Base-by-base conservation (phyloP, 2,329 filamentous ascomycete species). In the Monilinia polystroma region DNA sequence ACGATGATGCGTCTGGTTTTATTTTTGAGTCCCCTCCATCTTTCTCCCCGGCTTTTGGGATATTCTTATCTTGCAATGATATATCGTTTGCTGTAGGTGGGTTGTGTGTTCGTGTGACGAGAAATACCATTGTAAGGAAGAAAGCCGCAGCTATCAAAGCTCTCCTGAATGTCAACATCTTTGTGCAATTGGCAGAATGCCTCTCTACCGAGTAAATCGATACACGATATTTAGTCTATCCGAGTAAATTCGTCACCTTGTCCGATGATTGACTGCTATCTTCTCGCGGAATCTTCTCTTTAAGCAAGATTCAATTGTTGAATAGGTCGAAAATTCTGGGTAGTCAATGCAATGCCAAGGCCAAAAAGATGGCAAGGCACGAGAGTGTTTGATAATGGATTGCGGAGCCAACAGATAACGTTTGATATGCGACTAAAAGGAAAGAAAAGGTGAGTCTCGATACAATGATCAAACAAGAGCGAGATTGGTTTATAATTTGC, bases 81-180 rank as follows among this genome's bases (percentile, higher is more conserved):
- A 64, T 38, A 47, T 65, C 63, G 23, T 68, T 67, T 20, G 67
- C 54, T 43, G 68, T 56, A 2, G 68, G 56, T 43, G 65, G 53
- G 73, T 72, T 72, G 75, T 89, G 87, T 55, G 86, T 83, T 68
- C 85, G 84, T 68, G 86, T 86, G 71, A 92, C 82, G 70, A 94
- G 80, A 79, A 88, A 87, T 79, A 93, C 82, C 74, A 91, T 81
- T 38, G 86, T 84, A 73, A 94, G 78, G 70, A 93, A 79, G 76
- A 88, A 84, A 73, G 85, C 84, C 58, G 92, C 90, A 66, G 89
- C 84, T 72, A 92, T 80, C 70, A 96, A 78, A 75, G 90, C 90
- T 79, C 90, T 89, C 75, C 88, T 86, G 76, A 91, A 91, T 75
- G 90, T 90, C 77, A 93, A 84, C 92, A 96, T 96, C 68, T 75